Evolutionary conservation across 306 rosid species (phyloP).

Genomic region (Lablab purpureus): DNA sequence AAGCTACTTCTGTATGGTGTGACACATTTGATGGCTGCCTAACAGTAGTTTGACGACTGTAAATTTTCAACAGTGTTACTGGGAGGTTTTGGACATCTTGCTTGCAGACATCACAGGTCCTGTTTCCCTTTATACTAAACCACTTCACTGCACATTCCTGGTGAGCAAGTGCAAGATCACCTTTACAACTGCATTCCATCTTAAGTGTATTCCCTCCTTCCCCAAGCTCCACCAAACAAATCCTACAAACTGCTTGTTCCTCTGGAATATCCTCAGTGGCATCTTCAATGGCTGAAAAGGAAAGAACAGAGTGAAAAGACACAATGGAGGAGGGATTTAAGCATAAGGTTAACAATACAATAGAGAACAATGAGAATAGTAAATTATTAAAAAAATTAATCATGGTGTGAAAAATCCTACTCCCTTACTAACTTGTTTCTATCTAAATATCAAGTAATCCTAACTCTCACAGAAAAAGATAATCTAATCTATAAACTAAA

Average conservation of each 20-base stretch:
- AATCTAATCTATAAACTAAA: background rate
- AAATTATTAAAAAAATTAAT: background rate
- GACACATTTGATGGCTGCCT: constrained; percentile 50
- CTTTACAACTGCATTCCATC: constrained; percentile 98
- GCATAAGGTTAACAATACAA: constrained; percentile 20
- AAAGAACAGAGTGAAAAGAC: constrained; percentile 24
- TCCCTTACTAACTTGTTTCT: constrained; percentile 14
- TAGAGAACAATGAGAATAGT: background rate
- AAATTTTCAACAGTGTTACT: constrained; percentile 80
- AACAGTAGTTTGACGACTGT: constrained; percentile 49
- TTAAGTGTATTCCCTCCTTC: constrained; percentile 86
- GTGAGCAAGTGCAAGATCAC: constrained; percentile 97
- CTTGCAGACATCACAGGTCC: constrained; percentile 89
- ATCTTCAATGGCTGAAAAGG: constrained; percentile 66
- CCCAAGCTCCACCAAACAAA: constrained; percentile 79
- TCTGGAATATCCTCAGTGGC: constrained; percentile 90
- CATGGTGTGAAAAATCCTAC: background rate
- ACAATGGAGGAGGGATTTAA: constrained; percentile 8
- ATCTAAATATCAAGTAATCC: constrained; percentile 26
- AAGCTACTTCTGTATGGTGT: constrained; percentile 54
- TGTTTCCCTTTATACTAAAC: constrained; percentile 95
- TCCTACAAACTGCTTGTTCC: constrained; percentile 95
- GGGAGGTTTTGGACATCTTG: constrained; percentile 81
- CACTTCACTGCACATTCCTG: constrained; percentile 92
- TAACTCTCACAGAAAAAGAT: constrained; percentile 17